These are phyloP conservation scores for Pseudopediastrum boryanum DNA, from an alignment of 139 green algal species.

Conservation along the genomic window DNA sequence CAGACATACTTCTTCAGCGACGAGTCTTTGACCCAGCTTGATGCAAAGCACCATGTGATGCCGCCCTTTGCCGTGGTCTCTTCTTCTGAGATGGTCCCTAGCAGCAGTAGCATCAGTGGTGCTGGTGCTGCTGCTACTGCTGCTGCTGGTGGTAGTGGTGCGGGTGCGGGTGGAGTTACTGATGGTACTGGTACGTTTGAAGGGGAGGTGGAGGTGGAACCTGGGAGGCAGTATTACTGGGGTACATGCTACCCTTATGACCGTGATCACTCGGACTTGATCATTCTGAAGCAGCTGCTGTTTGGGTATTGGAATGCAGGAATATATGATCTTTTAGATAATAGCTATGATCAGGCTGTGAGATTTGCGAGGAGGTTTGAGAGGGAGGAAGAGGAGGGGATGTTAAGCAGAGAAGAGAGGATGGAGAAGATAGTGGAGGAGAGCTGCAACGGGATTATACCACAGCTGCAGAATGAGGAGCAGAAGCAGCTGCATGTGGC, in stretches of 20 bases:
- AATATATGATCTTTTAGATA: conserved; percentile 17
- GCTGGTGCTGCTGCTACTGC: background rate
- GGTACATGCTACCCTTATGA: conserved; percentile 5
- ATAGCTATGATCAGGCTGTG: no score
- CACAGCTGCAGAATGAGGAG: no score
- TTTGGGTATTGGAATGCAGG: conserved; percentile 6
- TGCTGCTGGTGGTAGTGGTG: background rate
- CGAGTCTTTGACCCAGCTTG: no score
- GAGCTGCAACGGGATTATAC: no score
- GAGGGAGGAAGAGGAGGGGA: no score
- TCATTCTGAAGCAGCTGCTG: conserved; percentile 33
- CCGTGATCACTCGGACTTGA: conserved; percentile 6
- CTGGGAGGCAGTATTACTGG: conserved; percentile 4
- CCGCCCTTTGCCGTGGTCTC: no score
- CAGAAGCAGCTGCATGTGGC: no score
- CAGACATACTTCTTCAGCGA: no score
- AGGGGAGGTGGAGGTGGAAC: background rate
- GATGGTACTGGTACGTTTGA: background rate
- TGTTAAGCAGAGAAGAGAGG: no score
- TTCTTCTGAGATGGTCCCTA: background rate
- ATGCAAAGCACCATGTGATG: no score
- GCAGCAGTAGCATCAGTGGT: background rate
- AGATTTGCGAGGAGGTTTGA: no score
- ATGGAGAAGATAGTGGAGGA: no score
- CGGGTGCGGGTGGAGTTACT: background rate